Evolutionary conservation across 2,329 filamentous ascomycete species (phyloP).

Genomic region (Colletotrichum cereale): DNA sequence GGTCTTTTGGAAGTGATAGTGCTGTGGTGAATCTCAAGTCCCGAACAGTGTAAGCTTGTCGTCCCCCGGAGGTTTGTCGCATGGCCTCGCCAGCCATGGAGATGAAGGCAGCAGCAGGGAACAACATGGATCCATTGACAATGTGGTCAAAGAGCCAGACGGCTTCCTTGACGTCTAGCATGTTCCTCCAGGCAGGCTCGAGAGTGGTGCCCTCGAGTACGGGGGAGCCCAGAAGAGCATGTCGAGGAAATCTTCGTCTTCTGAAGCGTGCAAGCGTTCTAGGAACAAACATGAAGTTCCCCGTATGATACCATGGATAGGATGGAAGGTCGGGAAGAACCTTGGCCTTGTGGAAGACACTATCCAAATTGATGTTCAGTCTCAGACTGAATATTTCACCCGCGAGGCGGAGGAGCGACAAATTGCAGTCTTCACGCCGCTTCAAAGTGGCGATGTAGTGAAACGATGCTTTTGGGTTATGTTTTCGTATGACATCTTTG

Average conservation of each 20-base stretch:
- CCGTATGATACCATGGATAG: conserved; percentile 31
- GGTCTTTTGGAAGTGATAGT: conserved; percentile 46
- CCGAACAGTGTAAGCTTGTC: conserved; percentile 46
- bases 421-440: conserved; percentile 64
- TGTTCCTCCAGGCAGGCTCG: conserved; percentile 32
- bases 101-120: conserved; percentile 30
- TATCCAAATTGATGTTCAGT: conserved; percentile 44
- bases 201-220: conserved; percentile 30
- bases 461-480: conserved; percentile 13
- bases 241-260: conserved; percentile 20
- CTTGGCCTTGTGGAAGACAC: neutral
- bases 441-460: conserved; percentile 59
- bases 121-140: conserved; percentile 30
- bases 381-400: conserved; percentile 53
- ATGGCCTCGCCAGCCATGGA: conserved; percentile 31
- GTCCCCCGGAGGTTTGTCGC: conserved; percentile 13
- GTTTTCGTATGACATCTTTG: conserved; percentile 51
- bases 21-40: conserved; percentile 48
- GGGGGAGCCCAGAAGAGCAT: conserved; percentile 21
- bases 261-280: conserved; percentile 15
- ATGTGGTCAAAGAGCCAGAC: conserved; percentile 33
- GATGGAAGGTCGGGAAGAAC: conserved; percentile 21
- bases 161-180: conserved; percentile 28
- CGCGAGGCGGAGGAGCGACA: conserved; percentile 58
- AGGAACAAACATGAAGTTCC: conserved; percentile 24